Conservation (phyloP, 1,139 yeast genomes). For the Candida sojae region DNA sequence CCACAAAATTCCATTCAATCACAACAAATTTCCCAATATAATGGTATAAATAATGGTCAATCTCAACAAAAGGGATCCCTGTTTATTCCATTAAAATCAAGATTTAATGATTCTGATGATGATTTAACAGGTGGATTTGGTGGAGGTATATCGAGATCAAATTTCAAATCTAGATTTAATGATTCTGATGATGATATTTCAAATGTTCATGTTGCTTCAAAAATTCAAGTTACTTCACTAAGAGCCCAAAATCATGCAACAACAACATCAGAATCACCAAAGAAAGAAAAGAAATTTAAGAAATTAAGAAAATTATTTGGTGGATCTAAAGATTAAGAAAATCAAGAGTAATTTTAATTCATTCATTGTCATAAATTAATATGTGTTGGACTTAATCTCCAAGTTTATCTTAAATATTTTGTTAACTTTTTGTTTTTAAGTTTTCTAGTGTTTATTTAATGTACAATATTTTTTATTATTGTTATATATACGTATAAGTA, state of each 20-base stretch:
- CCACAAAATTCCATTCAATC: constrained; percentile 5
- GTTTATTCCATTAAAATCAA: constrained; percentile 7
- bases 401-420: too few relatives aligned
- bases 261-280: constrained; percentile 14
- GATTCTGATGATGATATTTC: constrained; percentile 17
- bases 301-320: constrained; percentile 66
- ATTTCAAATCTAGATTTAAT: constrained; percentile 14
- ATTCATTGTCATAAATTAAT: background rate
- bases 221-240: constrained; percentile 3
- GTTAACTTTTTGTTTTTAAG: too few relatives aligned
- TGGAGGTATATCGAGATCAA: constrained; percentile 3
- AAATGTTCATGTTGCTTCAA: background rate
- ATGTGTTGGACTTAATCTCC: too few relatives aligned
- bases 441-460: too few relatives aligned
- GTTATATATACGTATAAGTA: too few relatives aligned
- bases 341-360: background rate
- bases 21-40: too few relatives aligned
- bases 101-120: constrained; percentile 15
- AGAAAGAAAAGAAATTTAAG: constrained; percentile 51
- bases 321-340: constrained; percentile 4
- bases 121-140: constrained; percentile 3
- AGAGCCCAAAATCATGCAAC: constrained; percentile 5
- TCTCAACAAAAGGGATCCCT: background rate
- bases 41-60: background rate
- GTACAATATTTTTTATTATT: too few relatives aligned